Evolutionary conservation across 768 basidiomycete genomes (phyloP).

Genomic region (Mycena belliarum): DNA sequence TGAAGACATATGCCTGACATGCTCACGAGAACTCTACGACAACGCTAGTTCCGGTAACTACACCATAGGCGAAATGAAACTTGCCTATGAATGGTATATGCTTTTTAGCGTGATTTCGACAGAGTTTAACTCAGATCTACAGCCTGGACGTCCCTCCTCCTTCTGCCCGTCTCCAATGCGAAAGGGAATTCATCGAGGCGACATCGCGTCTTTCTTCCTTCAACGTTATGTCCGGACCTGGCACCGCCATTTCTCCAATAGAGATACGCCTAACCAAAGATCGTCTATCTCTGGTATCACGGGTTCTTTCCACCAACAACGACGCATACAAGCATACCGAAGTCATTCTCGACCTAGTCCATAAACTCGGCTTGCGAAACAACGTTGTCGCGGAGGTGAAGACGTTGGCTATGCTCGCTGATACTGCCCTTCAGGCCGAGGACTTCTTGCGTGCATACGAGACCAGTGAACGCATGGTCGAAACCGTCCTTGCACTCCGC

Average conservation of each 20-base stretch:
- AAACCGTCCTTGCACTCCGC: conserved; percentile 54
- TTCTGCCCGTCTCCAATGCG: conserved; percentile 61
- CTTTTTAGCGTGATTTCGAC: neutral
- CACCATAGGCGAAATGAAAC: conserved; percentile 92
- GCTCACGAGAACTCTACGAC: conserved; percentile 91
- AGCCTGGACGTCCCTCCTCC: conserved; percentile 77
- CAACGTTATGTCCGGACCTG: conserved; percentile 74
- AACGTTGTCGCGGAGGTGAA: conserved; percentile 80
- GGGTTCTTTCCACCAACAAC: conserved; percentile 78
- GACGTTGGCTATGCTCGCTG: conserved; percentile 86
- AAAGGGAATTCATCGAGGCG: conserved; percentile 95
- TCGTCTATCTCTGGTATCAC: conserved; percentile 82
- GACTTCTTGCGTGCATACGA: conserved; percentile 79
- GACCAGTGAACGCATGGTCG: conserved; percentile 70
- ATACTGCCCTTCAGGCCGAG: conserved; percentile 79
- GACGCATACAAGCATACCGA: conserved; percentile 92
- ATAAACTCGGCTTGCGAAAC: conserved; percentile 81
- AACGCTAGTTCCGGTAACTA: conserved; percentile 92
- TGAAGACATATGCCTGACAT: conserved; percentile 79
- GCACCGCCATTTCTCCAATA: conserved; percentile 81
- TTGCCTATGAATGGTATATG: conserved; percentile 90
- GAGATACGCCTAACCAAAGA: conserved; percentile 93
- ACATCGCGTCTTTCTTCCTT: conserved; percentile 95
- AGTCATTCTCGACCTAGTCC: conserved; percentile 85
- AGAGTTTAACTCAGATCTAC: conserved; percentile 11